Evolutionary conservation across 805 yeast genomes (phyloP).

Genomic region (Candida hungchunana): DNA sequence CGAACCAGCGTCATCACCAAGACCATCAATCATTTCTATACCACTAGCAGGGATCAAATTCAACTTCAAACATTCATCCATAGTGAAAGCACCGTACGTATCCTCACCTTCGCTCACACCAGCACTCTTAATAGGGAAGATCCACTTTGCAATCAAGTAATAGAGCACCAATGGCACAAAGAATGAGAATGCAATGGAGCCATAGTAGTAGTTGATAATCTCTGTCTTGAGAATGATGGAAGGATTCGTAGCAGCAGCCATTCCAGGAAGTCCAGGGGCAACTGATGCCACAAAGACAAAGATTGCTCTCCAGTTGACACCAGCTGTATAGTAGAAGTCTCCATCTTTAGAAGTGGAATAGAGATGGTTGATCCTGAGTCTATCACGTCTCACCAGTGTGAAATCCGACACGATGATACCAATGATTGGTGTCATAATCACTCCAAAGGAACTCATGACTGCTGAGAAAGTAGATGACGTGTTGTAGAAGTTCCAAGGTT

Average conservation of each 20-base stretch:
- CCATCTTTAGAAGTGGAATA: slow-evolving; percentile 29
- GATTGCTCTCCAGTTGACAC: slow-evolving; percentile 30
- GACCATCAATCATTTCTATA: slow-evolving; percentile 7
- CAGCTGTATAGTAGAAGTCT: slow-evolving; percentile 28
- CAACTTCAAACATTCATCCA: slow-evolving; percentile 25
- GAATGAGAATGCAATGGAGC: slow-evolving; percentile 30
- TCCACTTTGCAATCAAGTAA: slow-evolving; percentile 21
- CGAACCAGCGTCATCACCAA: slow-evolving; percentile 3
- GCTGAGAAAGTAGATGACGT: slow-evolving; percentile 32
- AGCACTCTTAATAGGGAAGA: slow-evolving; percentile 24
- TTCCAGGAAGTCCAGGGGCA: slow-evolving; percentile 38
- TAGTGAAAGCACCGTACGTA: slow-evolving; percentile 27
- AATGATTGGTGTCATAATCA: slow-evolving; percentile 34
- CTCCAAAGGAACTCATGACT: slow-evolving; percentile 37
- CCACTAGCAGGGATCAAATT: slow-evolving; percentile 20
- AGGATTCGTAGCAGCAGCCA: slow-evolving; percentile 30
- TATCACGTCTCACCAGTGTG: slow-evolving; percentile 29
- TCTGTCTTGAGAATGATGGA: slow-evolving; percentile 20
- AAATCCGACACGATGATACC: slow-evolving; percentile 35
- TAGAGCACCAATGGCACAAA: slow-evolving; percentile 27
- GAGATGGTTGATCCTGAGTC: slow-evolving; percentile 31
- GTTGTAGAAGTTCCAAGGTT: slow-evolving; percentile 38
- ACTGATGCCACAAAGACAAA: slow-evolving; percentile 27
- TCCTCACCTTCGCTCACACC: slow-evolving; percentile 24
- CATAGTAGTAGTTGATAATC: slow-evolving; percentile 28